phyloP scores from a whole-genome alignment of 1,284 basidiomycete species.

The Ceratobasidium sp. region DNA sequence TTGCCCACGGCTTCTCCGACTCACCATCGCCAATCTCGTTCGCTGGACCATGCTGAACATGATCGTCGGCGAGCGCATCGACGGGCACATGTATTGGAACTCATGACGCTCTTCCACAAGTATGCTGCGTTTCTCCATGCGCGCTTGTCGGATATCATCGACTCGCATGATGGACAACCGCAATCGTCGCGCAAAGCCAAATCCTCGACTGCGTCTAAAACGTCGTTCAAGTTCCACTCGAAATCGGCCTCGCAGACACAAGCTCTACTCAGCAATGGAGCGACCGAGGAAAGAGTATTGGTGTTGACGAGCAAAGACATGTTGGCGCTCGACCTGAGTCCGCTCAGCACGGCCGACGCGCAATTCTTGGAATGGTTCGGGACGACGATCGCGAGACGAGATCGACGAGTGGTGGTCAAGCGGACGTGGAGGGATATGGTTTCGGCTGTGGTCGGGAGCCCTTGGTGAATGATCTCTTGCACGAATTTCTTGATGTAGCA shows the following conservation, averaged over 20 bases:
- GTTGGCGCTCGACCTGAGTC: constrained; percentile 70
- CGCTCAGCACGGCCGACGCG: constrained; percentile 70
- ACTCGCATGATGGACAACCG: constrained; percentile 53
- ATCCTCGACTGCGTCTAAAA: constrained; percentile 41
- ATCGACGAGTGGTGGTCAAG: constrained; percentile 54
- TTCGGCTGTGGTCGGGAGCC: constrained; percentile 55
- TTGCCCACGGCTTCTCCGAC: neutral
- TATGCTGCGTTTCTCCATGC: constrained; percentile 65
- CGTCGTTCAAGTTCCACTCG: constrained; percentile 27
- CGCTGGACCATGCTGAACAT: neutral
- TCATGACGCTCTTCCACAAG: constrained; percentile 75
- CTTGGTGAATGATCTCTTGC: too few species aligned
- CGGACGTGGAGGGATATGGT: constrained; percentile 61
- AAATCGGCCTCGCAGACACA: neutral
- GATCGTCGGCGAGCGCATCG: constrained; percentile 27
- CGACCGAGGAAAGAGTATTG: constrained; percentile 44
- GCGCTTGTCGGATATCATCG: constrained; percentile 59
- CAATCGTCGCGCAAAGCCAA: constrained; percentile 47
- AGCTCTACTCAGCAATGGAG: constrained; percentile 30
- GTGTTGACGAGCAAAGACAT: constrained; percentile 65
- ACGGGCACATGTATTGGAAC: constrained; percentile 63
- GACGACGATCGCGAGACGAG: constrained; percentile 52
- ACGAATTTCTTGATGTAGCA: too few species aligned
- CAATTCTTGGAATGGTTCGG: constrained; percentile 76
- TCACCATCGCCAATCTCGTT: neutral